phyloP scores from a whole-genome alignment of 2,329 filamentous ascomycete species.

The Trichoderma polysporum region DNA sequence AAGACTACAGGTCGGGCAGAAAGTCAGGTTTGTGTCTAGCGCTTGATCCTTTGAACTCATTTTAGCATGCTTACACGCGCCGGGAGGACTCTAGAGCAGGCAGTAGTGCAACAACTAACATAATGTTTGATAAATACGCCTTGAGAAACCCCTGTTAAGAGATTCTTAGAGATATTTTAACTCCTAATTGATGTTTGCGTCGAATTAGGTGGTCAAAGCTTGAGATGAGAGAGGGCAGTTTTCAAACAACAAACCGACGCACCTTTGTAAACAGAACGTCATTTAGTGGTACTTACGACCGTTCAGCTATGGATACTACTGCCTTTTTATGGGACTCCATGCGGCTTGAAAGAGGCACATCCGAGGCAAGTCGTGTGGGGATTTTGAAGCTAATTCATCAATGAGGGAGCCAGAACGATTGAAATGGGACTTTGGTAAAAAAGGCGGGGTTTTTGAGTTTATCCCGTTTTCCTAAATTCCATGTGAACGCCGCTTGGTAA shows the following conservation, averaged over 20 bases:
- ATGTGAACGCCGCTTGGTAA: not conserved
- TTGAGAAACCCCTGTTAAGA: not conserved
- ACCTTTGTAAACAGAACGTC: not conserved
- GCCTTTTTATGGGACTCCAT: not conserved
- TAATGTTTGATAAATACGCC: not conserved
- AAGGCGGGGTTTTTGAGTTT: not conserved
- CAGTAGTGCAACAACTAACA: not conserved
- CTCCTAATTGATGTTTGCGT: not conserved
- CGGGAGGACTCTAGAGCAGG: not conserved
- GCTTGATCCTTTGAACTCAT: not conserved
- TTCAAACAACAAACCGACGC: not conserved
- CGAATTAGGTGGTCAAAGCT: not conserved
- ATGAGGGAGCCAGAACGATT: not conserved
- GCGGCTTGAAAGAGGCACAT: not conserved
- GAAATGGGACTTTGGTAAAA: not conserved
- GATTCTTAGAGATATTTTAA: not conserved
- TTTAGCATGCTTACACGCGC: not conserved
- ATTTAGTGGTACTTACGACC: not conserved
- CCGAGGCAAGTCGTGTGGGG: not conserved
- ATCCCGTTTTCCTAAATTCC: not conserved
- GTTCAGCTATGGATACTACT: not conserved
- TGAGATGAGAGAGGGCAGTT: too few species aligned
- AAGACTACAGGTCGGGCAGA: not conserved
- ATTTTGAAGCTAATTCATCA: not conserved
- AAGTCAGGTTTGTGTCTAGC: not conserved